These are phyloP conservation scores for Hemisphaericaspora nanyangensis DNA, from an alignment of 805 yeast species.

Conservation along the genomic window DNA sequence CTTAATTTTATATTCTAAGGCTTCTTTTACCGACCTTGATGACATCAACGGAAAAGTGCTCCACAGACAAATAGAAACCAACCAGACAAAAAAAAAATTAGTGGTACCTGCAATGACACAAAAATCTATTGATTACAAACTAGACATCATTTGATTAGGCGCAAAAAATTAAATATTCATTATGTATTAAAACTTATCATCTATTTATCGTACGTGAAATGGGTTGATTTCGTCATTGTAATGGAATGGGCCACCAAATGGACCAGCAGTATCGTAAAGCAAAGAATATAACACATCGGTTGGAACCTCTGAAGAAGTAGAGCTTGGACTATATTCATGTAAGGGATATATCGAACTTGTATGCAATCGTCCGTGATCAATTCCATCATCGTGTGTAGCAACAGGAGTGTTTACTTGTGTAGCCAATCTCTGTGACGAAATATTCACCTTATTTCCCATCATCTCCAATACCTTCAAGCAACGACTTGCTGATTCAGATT, in stretches of 20 bases:
- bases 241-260: constrained; percentile 12
- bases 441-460: constrained; percentile 9
- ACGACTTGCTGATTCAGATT: constrained; percentile 10
- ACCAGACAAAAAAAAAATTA: too few relatives aligned
- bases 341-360: not conserved
- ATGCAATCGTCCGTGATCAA: not conserved
- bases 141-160: too few relatives aligned
- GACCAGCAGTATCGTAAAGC: constrained; percentile 12
- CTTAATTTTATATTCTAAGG: too few relatives aligned
- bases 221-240: constrained; percentile 7
- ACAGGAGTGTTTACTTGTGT: constrained; percentile 2
- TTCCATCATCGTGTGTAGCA: not conserved
- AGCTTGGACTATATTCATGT: constrained; percentile 4
- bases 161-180: too few relatives aligned
- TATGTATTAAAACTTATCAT: too few relatives aligned
- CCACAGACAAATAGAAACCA: too few relatives aligned
- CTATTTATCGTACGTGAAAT: not conserved
- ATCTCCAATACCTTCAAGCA: constrained; percentile 11
- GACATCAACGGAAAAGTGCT: too few relatives aligned
- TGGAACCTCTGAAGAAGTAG: constrained; percentile 8
- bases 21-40: too few relatives aligned
- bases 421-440: constrained; percentile 4
- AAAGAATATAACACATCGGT: constrained; percentile 11
- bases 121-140: too few relatives aligned
- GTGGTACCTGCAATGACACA: too few relatives aligned